A percentile compares a stretch with the other conserved stretches of the same genome.
Conservation (phyloP, 2,329 filamentous ascomycete species). For the Lecanicillium sp. region DNA sequence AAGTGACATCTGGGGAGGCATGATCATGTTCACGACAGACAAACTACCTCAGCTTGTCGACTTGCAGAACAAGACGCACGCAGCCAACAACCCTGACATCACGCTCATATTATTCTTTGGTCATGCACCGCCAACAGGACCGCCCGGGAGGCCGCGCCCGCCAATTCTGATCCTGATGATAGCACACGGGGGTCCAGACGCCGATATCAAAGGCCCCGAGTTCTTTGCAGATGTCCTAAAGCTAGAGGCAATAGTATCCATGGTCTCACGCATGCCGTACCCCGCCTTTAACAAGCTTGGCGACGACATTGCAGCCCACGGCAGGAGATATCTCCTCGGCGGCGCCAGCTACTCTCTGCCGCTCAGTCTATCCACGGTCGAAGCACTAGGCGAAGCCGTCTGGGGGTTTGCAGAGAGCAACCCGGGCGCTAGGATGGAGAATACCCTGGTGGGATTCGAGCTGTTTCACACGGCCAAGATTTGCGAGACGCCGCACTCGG, state of each 20-base stretch:
- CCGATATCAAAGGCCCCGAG: constrained; percentile 8
- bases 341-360: constrained; percentile 35
- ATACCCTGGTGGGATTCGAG: constrained; percentile 30
- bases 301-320: constrained; percentile 27
- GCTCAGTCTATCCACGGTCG: constrained; percentile 23
- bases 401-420: constrained; percentile 15
- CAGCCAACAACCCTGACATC: constrained; percentile 13
- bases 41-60: constrained; percentile 20
- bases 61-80: constrained; percentile 20
- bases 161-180: neutral
- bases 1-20: constrained; percentile 22
- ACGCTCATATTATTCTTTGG: constrained; percentile 3
- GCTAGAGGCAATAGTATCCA: constrained; percentile 26
- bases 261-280: constrained; percentile 31
- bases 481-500: constrained; percentile 22
- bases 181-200: neutral
- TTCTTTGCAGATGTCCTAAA: constrained; percentile 28
- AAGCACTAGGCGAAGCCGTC: constrained; percentile 21
- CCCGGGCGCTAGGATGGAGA: constrained; percentile 15
- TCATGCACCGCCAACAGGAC: neutral
- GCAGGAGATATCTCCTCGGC: constrained; percentile 29
- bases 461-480: constrained; percentile 31
- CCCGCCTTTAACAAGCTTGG: constrained; percentile 27
- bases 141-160: neutral
- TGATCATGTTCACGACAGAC: constrained; percentile 16